Evolutionary conservation across 495 filamentous ascomycete genomes (phyloP), one percentile per base, ranked within the genome.

Genomic region (Rhizodiscina lignyota): DNA sequence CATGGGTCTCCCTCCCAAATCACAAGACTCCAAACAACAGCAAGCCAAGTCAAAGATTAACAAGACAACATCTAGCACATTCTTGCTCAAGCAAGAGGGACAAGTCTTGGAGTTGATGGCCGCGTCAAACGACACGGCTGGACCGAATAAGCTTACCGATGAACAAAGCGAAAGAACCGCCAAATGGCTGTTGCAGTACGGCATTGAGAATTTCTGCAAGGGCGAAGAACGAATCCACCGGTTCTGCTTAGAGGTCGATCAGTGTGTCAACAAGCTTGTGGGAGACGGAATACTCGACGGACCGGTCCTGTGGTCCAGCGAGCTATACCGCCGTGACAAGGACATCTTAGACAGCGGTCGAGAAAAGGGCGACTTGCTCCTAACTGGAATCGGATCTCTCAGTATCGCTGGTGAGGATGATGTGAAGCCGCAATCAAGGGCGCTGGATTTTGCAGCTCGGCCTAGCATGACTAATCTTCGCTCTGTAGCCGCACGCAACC

Each of bases 141-240:
- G 89, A 0, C 78, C 81, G 2, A 89, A 86, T 54, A 97, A 97
- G 51, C 70, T 97, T 8, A 83, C 81, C n/a, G 89, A 97, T 50
- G 86, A 94, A 35, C 89, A 96, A 50, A 72, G 87, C 2, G 82
- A 86, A 22, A 75, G 85, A 43, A 92, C 84, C 3, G 63, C 70
- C 17, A 77, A 75, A 35, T 97, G 89, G 83, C 56, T 97, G 30
- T 71, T 77, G 12, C 73, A 79, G 51, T 77, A 74, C 43, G 73
- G 71, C 8, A 71, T 94, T 16, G 86, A 89, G 53, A 94, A 94
- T 47, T 86, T 94, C 55, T 97, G 89, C 61, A 79, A 76, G 47
- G 89, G 86, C 13, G 89, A 97, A 50, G 89, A 97, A 58, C 63
- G 89, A 23, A 91, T 97, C 35, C 89, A 97, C 51, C 72, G 85